phyloP scores from a whole-genome alignment of 148 eudicot species.

The Silene latifolia region DNA sequence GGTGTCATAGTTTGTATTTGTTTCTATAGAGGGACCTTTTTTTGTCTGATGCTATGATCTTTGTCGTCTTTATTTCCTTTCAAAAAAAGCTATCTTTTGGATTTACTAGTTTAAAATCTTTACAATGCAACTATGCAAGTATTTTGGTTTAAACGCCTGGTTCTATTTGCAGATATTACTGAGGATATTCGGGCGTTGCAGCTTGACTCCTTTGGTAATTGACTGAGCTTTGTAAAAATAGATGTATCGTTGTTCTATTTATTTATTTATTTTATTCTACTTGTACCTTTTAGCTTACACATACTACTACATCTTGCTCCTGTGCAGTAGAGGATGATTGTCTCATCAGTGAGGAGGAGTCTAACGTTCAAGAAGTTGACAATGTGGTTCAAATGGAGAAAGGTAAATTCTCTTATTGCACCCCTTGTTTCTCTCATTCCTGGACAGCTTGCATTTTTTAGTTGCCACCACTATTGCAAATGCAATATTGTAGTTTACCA shows the following conservation, averaged over 20 bases:
- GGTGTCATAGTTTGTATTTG: no score
- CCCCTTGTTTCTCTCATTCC: not conserved
- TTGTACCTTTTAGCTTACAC: not conserved
- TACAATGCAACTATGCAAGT: not conserved
- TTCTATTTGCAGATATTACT: constrained; percentile 44
- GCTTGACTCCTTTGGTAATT: constrained; percentile 78
- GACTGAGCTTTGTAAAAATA: not conserved
- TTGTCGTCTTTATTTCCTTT: no score
- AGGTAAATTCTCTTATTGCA: constrained; percentile 32
- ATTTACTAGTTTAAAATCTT: no score
- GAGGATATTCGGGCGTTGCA: constrained; percentile 82
- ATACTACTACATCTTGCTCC: not conserved
- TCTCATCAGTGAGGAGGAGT: constrained; percentile 25
- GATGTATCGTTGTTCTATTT: not conserved
- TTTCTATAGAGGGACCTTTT: no score
- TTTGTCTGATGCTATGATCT: no score
- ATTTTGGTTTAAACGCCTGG: not conserved
- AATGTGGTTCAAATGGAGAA: constrained; percentile 41
- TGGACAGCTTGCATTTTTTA: not conserved
- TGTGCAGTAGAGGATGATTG: constrained; percentile 32
- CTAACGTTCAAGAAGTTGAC: constrained; percentile 40
- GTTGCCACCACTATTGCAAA: not conserved
- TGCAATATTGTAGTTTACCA: no score
- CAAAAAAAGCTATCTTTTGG: no score
- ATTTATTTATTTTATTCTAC: not conserved